Percentiles rank a stretch among this genome's conserved stretches.
Evolutionary conservation across 148 eudicot genomes (phyloP).

Genomic region (Rhododendron henanense): DNA sequence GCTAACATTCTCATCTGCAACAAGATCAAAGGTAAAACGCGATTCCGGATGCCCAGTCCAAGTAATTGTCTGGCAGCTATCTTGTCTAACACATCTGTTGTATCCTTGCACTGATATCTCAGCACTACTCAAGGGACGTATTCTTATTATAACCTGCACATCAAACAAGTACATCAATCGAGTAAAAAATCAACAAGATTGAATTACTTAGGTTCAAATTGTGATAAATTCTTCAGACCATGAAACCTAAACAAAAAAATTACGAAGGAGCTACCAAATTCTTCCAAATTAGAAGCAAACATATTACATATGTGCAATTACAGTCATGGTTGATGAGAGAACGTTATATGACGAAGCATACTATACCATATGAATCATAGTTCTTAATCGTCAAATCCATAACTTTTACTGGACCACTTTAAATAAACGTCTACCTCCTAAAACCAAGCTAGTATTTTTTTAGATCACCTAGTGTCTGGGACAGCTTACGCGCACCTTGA

Average conservation of each 20-base stretch:
- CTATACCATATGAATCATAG: neutral
- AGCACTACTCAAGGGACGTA: slow-evolving; percentile 78
- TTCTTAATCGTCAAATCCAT: neutral
- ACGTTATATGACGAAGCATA: neutral
- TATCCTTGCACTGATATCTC: slow-evolving; percentile 82
- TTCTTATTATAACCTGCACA: slow-evolving; percentile 80
- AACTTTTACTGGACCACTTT: neutral
- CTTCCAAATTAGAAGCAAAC: neutral
- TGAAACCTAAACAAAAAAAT: neutral
- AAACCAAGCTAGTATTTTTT: slow-evolving; percentile 5
- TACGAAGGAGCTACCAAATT: neutral
- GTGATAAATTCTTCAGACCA: neutral
- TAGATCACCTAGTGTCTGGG: neutral
- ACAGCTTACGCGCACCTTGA: neutral
- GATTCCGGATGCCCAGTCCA: slow-evolving; percentile 99
- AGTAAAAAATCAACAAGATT: neutral
- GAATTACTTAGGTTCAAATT: neutral
- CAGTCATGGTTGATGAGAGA: neutral
- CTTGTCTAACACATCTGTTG: slow-evolving; percentile 77
- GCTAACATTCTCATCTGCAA: slow-evolving; percentile 89
- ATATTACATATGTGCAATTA: neutral
- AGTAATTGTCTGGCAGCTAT: slow-evolving; percentile 75
- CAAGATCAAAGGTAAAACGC: slow-evolving; percentile 89
- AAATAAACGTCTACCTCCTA: neutral
- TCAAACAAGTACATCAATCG: neutral